Percentiles rank a stretch among this genome's conserved stretches.
These are phyloP conservation scores for Brasilioporus rufonigricans DNA, from an alignment of 768 basidiomycete species.

Conservation along the genomic window DNA sequence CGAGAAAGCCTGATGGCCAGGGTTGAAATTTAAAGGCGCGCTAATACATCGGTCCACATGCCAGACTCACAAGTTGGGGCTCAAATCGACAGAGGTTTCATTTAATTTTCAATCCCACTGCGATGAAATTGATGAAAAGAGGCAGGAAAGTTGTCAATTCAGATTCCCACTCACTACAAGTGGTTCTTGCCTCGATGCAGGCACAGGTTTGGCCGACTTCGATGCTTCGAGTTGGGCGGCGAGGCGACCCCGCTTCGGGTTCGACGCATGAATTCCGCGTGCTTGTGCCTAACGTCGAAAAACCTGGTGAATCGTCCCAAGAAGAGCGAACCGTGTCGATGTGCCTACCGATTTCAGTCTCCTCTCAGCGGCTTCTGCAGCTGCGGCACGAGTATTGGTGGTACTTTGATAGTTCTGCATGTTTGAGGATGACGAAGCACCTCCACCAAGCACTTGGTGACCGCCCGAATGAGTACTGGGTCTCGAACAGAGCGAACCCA, in stretches of 20 bases:
- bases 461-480: constrained; percentile 39
- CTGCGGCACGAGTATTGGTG: constrained; percentile 50
- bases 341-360: constrained; percentile 53
- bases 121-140: constrained; percentile 29
- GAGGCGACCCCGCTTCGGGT: constrained; percentile 46
- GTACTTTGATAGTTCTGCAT: constrained; percentile 25
- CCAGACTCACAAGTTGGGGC: constrained; percentile 22
- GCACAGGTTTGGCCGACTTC: constrained; percentile 35
- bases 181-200: constrained; percentile 38
- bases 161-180: constrained; percentile 43
- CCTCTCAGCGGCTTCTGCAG: constrained; percentile 62
- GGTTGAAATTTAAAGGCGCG: constrained; percentile 15
- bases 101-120: constrained; percentile 43
- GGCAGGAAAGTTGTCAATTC: constrained; percentile 14
- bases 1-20: constrained; percentile 36
- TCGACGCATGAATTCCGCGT: constrained; percentile 42
- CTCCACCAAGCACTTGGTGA: constrained; percentile 49
- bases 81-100: constrained; percentile 19
- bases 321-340: constrained; percentile 7
- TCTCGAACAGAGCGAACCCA: constrained; percentile 64
- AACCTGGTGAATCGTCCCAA: constrained; percentile 23
- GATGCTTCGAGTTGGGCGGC: constrained; percentile 41
- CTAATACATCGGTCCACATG: constrained; percentile 22
- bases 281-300: constrained; percentile 35
- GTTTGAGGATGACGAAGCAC: constrained; percentile 27